Base-by-base conservation (phyloP, 768 basidiomycete genomes). In the Gloeopeniophorella convolvens region DNA sequence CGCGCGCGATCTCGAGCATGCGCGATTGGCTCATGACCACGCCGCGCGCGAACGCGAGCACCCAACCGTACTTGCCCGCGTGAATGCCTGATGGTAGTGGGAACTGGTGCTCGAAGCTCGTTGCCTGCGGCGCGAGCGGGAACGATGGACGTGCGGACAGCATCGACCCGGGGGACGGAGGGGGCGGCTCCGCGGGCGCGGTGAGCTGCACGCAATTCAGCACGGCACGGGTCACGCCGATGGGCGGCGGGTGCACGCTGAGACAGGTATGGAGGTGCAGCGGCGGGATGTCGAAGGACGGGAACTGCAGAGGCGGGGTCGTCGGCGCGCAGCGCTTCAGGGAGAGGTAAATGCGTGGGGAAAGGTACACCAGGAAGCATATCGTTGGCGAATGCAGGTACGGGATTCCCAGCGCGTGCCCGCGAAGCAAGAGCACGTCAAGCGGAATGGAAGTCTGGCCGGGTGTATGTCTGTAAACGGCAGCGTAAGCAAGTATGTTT, bases 21-120 rank as follows among this genome's bases (percentile, higher is more conserved):
- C 83, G 75, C 16, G 76, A 75, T 64, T 89, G 86, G 55, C 78
- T 82, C 71, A 89, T 76, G 12, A 89, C 78, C 36, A 89, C 62
- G 18, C 88, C 87, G 18, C 72, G 71, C 1, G 85, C 85, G 59
- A 90, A 89, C 61, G 88, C 85, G 20, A 90, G 74, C 11, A 81
- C 69, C 85, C 88, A 89, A 1, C 72, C 67, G 57, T 61, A 58
- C 50, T 60, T 45, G 42, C 67, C 58, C 21, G 63, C 58, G 20
- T 63, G 43, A 60, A 63, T 16, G 52, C 60, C 65, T 21, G 63
- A 47, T 9, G 60, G 61, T 34, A 74, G 72, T 7, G 78, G 77
- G 54, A 82, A 80, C 4, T 66, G 60, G 46, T 78, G 77, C 43
- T 79, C 75, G n/a, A 78, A 57, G 1, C 72, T 70, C 6, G 71